Percentiles rank a stretch among this genome's conserved stretches.
Conservation (phyloP, 352 stramenopile genomes). For the Globisporangium viniferum region DNA sequence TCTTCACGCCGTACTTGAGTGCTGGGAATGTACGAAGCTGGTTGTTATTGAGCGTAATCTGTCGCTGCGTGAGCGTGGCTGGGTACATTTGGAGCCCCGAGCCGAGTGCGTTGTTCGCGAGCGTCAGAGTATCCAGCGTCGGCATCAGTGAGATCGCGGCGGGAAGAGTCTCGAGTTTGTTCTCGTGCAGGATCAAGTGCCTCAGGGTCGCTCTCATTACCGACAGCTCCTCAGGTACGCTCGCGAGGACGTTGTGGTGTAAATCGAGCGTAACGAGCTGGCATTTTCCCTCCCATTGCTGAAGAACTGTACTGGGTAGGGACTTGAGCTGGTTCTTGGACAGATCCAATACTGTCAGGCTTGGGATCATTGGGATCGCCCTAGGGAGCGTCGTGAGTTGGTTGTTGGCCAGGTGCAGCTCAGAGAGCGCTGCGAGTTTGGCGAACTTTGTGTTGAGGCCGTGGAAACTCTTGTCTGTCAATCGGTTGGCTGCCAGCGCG, state of each 20-base stretch:
- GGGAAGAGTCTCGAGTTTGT: slow-evolving; percentile 38
- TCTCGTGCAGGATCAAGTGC: slow-evolving; percentile 37
- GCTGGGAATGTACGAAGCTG: slow-evolving; percentile 26
- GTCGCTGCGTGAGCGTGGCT: slow-evolving; percentile 11
- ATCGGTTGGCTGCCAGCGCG: slow-evolving; percentile 18
- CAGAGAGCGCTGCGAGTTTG: slow-evolving; percentile 18
- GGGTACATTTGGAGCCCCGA: slow-evolving; percentile 24
- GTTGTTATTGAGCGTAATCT: slow-evolving; percentile 43
- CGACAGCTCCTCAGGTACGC: slow-evolving; percentile 35
- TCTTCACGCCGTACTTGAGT: background rate
- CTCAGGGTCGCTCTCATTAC: slow-evolving; percentile 26
- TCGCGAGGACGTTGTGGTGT: slow-evolving; percentile 34
- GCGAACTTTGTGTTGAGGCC: background rate
- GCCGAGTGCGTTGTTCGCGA: slow-evolving; percentile 18
- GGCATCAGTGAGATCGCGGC: slow-evolving; percentile 11
- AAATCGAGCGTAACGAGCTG: slow-evolving; percentile 34
- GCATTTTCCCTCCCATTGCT: slow-evolving; percentile 23
- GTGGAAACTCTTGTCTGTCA: slow-evolving; percentile 20
- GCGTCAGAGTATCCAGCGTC: slow-evolving; percentile 27
- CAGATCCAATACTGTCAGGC: slow-evolving; percentile 30
- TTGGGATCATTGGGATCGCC: slow-evolving; percentile 16
- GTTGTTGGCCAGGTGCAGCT: slow-evolving; percentile 32
- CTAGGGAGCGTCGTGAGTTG: slow-evolving; percentile 19
- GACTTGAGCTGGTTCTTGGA: slow-evolving; percentile 35
- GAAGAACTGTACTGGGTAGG: slow-evolving; percentile 6